A percentile compares a stretch with the other conserved stretches of the same genome.
phyloP scores from a whole-genome alignment of 2,329 filamentous ascomycete genomes.

The Sporothrix mexicana region DNA sequence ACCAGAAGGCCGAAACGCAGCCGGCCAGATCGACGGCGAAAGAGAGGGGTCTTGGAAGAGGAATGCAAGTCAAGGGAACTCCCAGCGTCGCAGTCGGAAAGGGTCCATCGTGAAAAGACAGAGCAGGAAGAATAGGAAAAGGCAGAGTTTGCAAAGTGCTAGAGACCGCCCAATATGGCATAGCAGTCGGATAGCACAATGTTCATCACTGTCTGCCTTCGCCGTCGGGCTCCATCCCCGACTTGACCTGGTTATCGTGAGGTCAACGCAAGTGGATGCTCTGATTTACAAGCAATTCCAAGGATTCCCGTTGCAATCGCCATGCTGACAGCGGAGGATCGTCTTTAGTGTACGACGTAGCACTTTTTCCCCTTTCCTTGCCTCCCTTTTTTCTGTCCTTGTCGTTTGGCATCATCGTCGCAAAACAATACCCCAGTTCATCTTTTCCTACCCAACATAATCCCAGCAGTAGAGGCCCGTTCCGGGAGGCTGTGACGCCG shows the following conservation, averaged over 20 bases:
- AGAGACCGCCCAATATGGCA: background rate
- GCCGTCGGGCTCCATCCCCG: conserved; percentile 9
- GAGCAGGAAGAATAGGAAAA: background rate
- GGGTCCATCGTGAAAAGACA: background rate
- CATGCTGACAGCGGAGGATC: conserved; percentile 7
- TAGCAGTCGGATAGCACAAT: background rate
- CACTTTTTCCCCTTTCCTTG: background rate
- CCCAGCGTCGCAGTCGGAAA: conserved; percentile 10
- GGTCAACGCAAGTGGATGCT: background rate
- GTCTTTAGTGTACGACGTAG: background rate
- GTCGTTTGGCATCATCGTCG: background rate
- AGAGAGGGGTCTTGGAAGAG: background rate
- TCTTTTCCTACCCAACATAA: background rate
- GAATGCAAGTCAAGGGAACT: background rate
- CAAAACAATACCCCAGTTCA: background rate
- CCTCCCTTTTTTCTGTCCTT: background rate
- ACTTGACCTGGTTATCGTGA: background rate
- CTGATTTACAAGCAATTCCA: background rate
- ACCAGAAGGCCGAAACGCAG: conserved; percentile 6
- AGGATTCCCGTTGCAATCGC: background rate
- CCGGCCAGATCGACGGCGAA: conserved; percentile 1
- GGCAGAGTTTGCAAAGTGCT: too few species aligned
- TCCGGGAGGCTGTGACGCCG: conserved; percentile 18
- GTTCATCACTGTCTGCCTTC: too few species aligned
- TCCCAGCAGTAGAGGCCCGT: background rate